Evolutionary conservation across 371 early-diverging fungal species (phyloP), one percentile per base, ranked within the genome.

Genomic region (Racocetra persica): DNA sequence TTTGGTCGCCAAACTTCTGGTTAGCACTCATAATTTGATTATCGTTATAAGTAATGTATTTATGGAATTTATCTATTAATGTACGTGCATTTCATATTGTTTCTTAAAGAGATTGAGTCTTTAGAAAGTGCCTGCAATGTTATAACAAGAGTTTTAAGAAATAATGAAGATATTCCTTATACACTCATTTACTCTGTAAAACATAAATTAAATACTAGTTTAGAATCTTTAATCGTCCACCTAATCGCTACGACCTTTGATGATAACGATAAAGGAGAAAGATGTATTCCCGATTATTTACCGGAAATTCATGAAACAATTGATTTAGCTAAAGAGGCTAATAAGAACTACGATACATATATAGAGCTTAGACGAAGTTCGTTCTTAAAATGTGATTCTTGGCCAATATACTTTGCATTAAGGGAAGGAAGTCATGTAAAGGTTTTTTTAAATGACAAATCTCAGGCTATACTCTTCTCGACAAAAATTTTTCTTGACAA

Each of bases 391-490:
- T 32, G 32, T 32, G 32, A 32, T 32, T 32, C 32, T 32, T 32
- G 32, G 32, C 32, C 32, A 32, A 32, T 32, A 4, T 4, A 32
- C 32, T 4, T 32, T 32, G 1, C 4, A 32, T 2, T 32, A 32
- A 82, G 84, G 14, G 86, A 86, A 54, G 79, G 84, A 28, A 82
- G 82, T 72, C 84, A 83, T 41, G 76, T 75, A 2, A 83, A 87
- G 18, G 82, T 81, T 7, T 63, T 86, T 45, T 84, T 77, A 49
- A 84, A 84, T 79, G 69, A 87, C 38, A 86, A 87, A 73, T 77
- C 83, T 36, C 83, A 86, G 32, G 86, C 85, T 79, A 84, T 85
- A 20, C 75, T 81, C 2, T 88, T 88, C 66, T 86, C 86, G 54
- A 82, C 83, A 62, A 84, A 85, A 54, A 81, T 87, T 16, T 83